A percentile compares a stretch with the other conserved stretches of the same genome.
Evolutionary conservation across 306 rosid species (phyloP).

Genomic region (Cucurbita argyrosperma): DNA sequence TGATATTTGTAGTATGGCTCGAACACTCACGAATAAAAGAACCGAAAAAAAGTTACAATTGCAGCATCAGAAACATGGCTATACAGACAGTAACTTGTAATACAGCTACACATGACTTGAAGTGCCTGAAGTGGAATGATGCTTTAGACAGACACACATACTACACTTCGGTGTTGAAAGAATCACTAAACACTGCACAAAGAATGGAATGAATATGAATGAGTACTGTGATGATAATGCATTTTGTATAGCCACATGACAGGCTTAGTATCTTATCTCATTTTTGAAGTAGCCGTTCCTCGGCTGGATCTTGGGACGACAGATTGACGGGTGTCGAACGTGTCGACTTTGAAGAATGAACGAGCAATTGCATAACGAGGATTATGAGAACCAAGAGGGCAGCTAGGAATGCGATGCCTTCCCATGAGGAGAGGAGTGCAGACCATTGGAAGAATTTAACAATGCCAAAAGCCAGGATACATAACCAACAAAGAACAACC

Average conservation of each 20-base stretch:
- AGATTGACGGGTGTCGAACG: conserved; percentile 21
- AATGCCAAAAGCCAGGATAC: conserved; percentile 26
- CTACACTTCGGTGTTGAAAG: not conserved
- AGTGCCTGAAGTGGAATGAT: not conserved
- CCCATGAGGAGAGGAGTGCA: conserved; percentile 52
- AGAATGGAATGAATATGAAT: not conserved
- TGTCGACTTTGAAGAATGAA: conserved; percentile 50
- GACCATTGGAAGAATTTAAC: conserved; percentile 27
- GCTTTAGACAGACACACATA: not conserved
- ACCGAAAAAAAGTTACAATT: not conserved
- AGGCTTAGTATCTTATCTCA: conserved; percentile 11
- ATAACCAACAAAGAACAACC: conserved; percentile 49
- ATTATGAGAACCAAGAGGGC: conserved; percentile 29
- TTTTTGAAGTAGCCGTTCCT: conserved; percentile 34
- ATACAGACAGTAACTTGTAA: not conserved
- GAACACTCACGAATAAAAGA: too few relatives aligned
- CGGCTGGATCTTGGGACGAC: conserved; percentile 26
- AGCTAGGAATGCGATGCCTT: conserved; percentile 33
- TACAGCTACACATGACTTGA: not conserved
- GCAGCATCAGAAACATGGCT: not conserved
- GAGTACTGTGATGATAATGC: not conserved
- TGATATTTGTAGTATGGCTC: too few relatives aligned
- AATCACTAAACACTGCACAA: not conserved
- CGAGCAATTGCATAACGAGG: conserved; percentile 46
- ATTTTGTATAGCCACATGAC: not conserved